These are phyloP conservation scores for Colletotrichum lini DNA, from an alignment of 2,329 filamentous ascomycete genomes.

Conservation along the genomic window DNA sequence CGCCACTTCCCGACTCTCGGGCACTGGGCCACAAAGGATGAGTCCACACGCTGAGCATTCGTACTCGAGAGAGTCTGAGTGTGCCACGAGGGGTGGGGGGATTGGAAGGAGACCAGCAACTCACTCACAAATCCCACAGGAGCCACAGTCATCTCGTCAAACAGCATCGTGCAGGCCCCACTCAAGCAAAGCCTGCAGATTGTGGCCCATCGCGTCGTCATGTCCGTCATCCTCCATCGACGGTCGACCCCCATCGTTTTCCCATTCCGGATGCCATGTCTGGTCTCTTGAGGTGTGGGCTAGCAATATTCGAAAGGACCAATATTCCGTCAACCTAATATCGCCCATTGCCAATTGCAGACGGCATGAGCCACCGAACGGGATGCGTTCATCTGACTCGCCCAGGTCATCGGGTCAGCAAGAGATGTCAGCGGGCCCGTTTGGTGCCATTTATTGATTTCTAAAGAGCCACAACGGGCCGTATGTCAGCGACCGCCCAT, in stretches of 20 bases:
- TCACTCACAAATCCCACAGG: neutral
- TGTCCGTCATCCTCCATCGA: constrained; percentile 25
- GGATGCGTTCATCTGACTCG: constrained; percentile 30
- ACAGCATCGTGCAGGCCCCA: constrained; percentile 18
- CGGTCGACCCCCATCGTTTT: neutral
- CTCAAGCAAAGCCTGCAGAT: constrained; percentile 2
- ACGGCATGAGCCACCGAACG: constrained; percentile 9
- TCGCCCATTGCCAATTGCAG: constrained; percentile 24
- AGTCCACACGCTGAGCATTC: neutral
- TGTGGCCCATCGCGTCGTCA: constrained; percentile 22
- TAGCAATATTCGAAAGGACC: constrained; percentile 16
- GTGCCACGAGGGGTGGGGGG: constrained; percentile 14
- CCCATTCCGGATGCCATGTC: constrained; percentile 11
- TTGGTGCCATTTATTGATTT: constrained; percentile 34
- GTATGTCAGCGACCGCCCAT: neutral
- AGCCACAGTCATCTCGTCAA: constrained; percentile 23
- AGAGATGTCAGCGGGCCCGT: constrained; percentile 16
- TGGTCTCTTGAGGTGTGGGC: constrained; percentile 27
- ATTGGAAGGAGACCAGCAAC: constrained; percentile 4
- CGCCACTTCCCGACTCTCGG: constrained; percentile 24
- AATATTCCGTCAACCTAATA: constrained; percentile 36
- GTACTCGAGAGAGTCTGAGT: neutral
- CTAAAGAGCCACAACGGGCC: neutral
- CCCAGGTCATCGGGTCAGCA: constrained; percentile 25
- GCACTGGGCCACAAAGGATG: neutral